Evolutionary conservation across 257 asterid species (phyloP).

Genomic region (Paulownia fortunei): DNA sequence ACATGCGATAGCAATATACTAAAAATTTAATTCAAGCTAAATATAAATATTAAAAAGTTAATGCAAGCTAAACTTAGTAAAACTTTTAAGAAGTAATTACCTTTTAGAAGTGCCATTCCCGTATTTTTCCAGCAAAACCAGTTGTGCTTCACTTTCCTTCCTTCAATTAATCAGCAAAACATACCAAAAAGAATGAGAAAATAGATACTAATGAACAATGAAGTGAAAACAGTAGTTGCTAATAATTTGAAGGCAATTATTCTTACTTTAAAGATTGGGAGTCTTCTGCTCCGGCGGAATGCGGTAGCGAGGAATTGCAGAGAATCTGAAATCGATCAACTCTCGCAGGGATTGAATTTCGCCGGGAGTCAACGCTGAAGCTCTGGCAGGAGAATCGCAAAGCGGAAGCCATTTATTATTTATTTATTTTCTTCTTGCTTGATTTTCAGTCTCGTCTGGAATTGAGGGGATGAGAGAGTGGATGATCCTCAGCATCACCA

Average conservation of each 20-base stretch:
- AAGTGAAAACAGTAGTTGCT: background rate
- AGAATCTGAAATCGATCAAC: conserved; percentile 38
- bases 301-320: conserved; percentile 47
- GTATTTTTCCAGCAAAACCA: conserved; percentile 75
- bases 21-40: background rate
- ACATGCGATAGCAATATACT: background rate
- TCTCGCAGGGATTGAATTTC: conserved; percentile 35
- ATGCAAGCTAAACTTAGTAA: background rate
- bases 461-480: conserved; percentile 15
- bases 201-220: background rate
- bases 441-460: conserved; percentile 9
- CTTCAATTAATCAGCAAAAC: conserved; percentile 39
- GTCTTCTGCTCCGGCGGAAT: conserved; percentile 44
- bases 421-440: background rate
- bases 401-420: conserved; percentile 38
- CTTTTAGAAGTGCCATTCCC: conserved; percentile 83
- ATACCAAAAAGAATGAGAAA: background rate
- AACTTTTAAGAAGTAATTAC: conserved; percentile 35
- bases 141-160: conserved; percentile 45
- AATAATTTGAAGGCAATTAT: background rate
- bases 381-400: conserved; percentile 46
- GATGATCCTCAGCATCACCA: background rate
- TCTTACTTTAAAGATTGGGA: conserved; percentile 40
- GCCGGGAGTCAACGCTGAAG: conserved; percentile 33
- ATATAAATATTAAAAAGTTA: background rate